phyloP scores from a whole-genome alignment of 306 rosid species.

The Carpinus viminea region DNA sequence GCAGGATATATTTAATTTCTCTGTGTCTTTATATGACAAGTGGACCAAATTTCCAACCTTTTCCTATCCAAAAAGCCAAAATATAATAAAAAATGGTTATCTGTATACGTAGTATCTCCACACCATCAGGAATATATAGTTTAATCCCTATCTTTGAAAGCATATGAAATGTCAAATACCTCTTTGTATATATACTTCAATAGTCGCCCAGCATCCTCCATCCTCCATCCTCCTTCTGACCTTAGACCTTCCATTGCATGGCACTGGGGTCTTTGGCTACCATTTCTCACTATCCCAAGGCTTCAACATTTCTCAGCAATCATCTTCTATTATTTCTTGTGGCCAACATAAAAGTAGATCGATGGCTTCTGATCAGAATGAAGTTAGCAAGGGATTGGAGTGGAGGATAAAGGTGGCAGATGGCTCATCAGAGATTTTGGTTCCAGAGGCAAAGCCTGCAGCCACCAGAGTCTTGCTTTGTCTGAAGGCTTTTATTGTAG shows the following conservation, averaged over 20 bases:
- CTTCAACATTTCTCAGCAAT: background rate
- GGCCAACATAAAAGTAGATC: background rate
- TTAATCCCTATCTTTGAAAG: background rate
- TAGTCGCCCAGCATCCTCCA: slow-evolving; percentile 19
- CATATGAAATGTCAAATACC: background rate
- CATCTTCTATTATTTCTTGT: background rate
- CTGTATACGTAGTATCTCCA: too few species aligned
- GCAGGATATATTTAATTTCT: too few species aligned
- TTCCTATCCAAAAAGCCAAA: too few species aligned
- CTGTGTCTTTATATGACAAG: too few species aligned
- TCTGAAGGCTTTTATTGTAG: slow-evolving; percentile 33
- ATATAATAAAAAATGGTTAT: too few species aligned
- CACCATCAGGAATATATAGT: background rate
- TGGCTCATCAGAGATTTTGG: slow-evolving; percentile 36
- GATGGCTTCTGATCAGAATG: slow-evolving; percentile 36
- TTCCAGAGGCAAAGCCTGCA: slow-evolving; percentile 23
- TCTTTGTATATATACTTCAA: slow-evolving; percentile 33
- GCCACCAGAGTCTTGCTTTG: slow-evolving; percentile 21
- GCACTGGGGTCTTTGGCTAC: slow-evolving; percentile 1
- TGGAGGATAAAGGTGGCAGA: slow-evolving; percentile 64
- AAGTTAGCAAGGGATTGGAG: slow-evolving; percentile 35
- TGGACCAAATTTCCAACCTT: too few species aligned
- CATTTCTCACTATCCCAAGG: background rate
- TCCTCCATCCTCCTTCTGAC: slow-evolving; percentile 8
- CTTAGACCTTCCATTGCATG: slow-evolving; percentile 4